Evolutionary conservation across 768 basidiomycete species (phyloP).

Genomic region (Pilatotrama ljubarskyi): DNA sequence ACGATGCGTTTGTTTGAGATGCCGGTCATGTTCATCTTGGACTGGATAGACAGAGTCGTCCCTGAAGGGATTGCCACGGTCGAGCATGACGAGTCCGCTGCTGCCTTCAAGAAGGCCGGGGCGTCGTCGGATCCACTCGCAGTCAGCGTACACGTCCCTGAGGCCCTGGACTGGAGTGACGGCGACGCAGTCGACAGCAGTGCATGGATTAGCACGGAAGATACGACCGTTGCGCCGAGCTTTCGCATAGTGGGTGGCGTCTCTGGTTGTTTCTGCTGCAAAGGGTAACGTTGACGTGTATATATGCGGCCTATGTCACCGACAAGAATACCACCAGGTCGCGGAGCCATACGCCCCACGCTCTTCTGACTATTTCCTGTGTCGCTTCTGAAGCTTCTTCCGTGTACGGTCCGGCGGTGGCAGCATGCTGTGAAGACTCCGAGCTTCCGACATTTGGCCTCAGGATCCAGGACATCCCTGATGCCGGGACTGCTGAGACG

Average conservation of each 20-base stretch:
- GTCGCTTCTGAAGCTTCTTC: background rate
- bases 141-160: slow-evolving; percentile 40
- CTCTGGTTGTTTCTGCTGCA: too few relatives aligned
- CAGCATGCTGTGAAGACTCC: background rate
- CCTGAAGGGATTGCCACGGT: slow-evolving; percentile 45
- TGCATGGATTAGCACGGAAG: too few relatives aligned
- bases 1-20: slow-evolving; percentile 52
- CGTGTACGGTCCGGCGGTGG: background rate
- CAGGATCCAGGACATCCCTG: background rate
- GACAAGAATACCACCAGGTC: too few relatives aligned
- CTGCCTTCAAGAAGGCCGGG: slow-evolving; percentile 46
- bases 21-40: slow-evolving; percentile 55
- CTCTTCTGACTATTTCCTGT: background rate
- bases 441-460: background rate
- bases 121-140: slow-evolving; percentile 53
- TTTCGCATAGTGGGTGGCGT: background rate
- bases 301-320: background rate
- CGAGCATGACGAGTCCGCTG: slow-evolving; percentile 36
- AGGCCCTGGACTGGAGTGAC: background rate
- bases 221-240: too few relatives aligned
- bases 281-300: too few relatives aligned
- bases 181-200: too few relatives aligned
- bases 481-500: background rate
- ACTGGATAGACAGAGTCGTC: slow-evolving; percentile 52
- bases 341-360: background rate